Evolutionary conservation across 306 rosid genomes (phyloP), one percentile per base, ranked within the genome.

Genomic region (Albizia julibrissin): DNA sequence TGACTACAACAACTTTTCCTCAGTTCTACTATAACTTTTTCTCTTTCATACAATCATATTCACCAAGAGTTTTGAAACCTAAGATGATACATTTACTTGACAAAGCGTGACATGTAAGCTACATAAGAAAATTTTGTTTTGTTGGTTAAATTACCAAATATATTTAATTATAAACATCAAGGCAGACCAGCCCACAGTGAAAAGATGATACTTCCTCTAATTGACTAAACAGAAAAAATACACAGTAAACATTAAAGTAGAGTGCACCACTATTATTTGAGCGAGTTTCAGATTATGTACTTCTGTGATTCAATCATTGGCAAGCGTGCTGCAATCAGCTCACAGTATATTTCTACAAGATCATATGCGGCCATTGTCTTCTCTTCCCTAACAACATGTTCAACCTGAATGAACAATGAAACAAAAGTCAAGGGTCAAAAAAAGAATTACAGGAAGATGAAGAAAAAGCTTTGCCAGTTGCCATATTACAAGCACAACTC

Each of bases 371-470:
- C 91, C 86, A 83, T 81, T 13, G 90, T 87, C 91, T 93, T 95
- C 91, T 95, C 99, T 85, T 95, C 99, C 84, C 98, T 90, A 73
- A 89, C 82, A 71, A 95, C 93, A 89, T 95, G 99, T 86, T 95
- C 99, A 86, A 95, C 97, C 98, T 95, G 87, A 88, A 83, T 15
- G 77, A 11, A 73, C n/a, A 52, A 81, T 47, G 29, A 19, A 13
- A 26, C 22, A 70, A 67, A 67, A 76, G 54, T 75, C 56, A 83
- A 75, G 33, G n/a, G 43, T 72, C 19, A 77, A 66, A 24, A 68
- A 62, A n/a, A 42, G 8, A 21, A 70, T 70, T 59, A 74, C 29
- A 33, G 16, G 43, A 80, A 58, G 34, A 39, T 43, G 71, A 59
- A 71, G 46, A 19, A 26, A 80, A 49, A 59, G 74, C 49, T 73